These are phyloP conservation scores for Xanthoconium stramineum DNA, from an alignment of 768 basidiomycete species.

Conservation along the genomic window DNA sequence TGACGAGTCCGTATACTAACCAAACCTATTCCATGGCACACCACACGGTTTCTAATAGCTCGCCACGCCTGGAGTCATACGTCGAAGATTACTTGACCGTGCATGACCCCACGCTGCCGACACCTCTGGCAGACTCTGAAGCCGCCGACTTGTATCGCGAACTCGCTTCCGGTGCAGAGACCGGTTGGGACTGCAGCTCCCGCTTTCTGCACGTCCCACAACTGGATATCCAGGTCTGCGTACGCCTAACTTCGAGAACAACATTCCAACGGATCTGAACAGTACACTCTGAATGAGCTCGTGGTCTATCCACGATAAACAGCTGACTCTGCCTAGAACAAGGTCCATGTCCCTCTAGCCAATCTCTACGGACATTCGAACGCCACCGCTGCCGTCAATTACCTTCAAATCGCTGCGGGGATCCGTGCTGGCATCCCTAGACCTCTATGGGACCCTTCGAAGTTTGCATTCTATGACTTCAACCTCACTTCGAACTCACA, in stretches of 20 bases:
- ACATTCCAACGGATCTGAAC: constrained; percentile 69
- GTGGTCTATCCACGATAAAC: too few relatives aligned
- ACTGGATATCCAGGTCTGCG: constrained; percentile 51
- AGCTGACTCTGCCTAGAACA: constrained; percentile 40
- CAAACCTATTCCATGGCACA: constrained; percentile 61
- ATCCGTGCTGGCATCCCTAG: too few relatives aligned
- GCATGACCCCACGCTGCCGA: constrained; percentile 54
- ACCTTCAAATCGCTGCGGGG: constrained; percentile 35
- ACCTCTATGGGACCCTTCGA: constrained; percentile 62
- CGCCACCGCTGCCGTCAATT: constrained; percentile 40
- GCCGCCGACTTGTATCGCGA: constrained; percentile 72
- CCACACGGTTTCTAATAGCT: constrained; percentile 77
- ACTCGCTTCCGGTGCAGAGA: constrained; percentile 85
- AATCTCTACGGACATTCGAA: constrained; percentile 52
- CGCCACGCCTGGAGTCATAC: constrained; percentile 87
- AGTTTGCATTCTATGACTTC: constrained; percentile 89
- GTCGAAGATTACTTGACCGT: constrained; percentile 68
- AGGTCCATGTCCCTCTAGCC: constrained; percentile 58
- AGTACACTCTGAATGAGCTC: constrained; percentile 61
- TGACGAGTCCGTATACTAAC: constrained; percentile 69
- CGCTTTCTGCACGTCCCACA: constrained; percentile 39
- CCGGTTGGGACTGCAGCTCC: constrained; percentile 47
- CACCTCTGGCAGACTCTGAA: constrained; percentile 57
- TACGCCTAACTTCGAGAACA: constrained; percentile 66
- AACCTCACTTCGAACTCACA: constrained; percentile 66